Evolutionary conservation across 495 filamentous ascomycete species (phyloP), one percentile per base, ranked within the genome.

Genomic region (Margaritispora aquatica): DNA sequence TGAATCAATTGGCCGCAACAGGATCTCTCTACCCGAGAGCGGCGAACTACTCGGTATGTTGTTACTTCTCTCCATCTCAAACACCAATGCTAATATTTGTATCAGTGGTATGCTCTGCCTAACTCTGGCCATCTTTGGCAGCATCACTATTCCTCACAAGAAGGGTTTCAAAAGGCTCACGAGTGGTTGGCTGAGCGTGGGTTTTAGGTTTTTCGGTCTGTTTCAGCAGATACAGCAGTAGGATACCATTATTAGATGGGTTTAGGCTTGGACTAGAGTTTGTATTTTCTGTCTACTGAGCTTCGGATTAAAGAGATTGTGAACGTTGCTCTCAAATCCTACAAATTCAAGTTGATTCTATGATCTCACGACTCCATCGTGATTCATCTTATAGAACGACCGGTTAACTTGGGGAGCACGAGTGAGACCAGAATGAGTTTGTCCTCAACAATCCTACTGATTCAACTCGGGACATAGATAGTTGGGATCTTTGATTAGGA

Each of bases 41-140:
- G 19, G 22, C n/a, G n/a, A 44, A 21, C 11, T 57, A 53, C 17
- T 11, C 19, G 21, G 27, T 54, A 36, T 11, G 27, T 36, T 52
- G 3, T 19, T 3, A 17, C 38, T 10, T 17, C 17, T n/a, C 38
- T 24, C 2, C 10, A 8, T 26, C 21, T 3, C 15, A 48, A 22
- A n/a, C 8, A n/a, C n/a, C n/a, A 7, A 47, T 17, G 47, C 24
- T 24, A 10, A 26, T n/a, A n/a, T n/a, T n/a, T n/a, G n/a, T n/a
- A n/a, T 11, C 26, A 50, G 17, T 61, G 38, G 41, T 57, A 52
- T 47, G 34, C 46, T 49, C 4, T 58, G 23, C 24, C 55, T 0
- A 55, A 63, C 29, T 34, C 55, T 4, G 49, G 60, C 1, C 60
- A 58, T 51, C 41, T 46, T 19, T 58, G 60, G 55, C 19, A 58